phyloP scores from a whole-genome alignment of 140 eudicot species.

The Flaveria floridana region DNA sequence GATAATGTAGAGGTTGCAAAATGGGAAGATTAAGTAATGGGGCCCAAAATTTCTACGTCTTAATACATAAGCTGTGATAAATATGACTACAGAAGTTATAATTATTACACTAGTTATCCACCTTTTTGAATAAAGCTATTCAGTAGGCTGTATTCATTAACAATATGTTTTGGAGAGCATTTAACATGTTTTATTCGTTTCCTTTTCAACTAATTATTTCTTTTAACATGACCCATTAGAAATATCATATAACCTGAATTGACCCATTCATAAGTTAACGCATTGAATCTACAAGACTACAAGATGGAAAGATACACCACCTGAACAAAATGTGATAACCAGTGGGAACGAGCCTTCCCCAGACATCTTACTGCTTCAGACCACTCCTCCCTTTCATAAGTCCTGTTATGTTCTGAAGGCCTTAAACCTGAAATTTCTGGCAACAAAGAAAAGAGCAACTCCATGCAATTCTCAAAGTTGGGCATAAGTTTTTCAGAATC shows the following conservation, averaged over 20 bases:
- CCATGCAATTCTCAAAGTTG: slow-evolving; percentile 63
- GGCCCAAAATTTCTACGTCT: neutral
- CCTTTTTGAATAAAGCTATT: neutral
- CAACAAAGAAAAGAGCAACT: slow-evolving; percentile 62
- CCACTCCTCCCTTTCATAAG: slow-evolving; percentile 54
- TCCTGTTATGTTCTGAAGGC: slow-evolving; percentile 22
- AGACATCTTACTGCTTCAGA: slow-evolving; percentile 70
- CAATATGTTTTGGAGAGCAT: neutral
- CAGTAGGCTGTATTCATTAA: neutral
- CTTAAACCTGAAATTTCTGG: slow-evolving; percentile 38
- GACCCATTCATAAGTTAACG: neutral
- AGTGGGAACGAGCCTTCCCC: slow-evolving; percentile 65
- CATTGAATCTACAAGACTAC: slow-evolving; percentile 3
- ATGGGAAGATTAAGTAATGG: neutral
- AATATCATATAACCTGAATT: neutral
- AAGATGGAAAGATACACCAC: slow-evolving; percentile 36
- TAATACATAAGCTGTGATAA: neutral
- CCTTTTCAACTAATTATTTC: no score
- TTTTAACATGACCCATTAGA: neutral
- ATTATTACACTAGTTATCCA: neutral
- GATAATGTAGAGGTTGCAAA: slow-evolving; percentile 2
- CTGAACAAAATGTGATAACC: slow-evolving; percentile 72
- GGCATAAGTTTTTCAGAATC: slow-evolving; percentile 46
- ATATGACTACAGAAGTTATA: neutral
- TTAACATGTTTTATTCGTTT: neutral